Evolutionary conservation across 345 rosid species (phyloP), one percentile per base, ranked within the genome.

Genomic region (Arabis alpina): DNA sequence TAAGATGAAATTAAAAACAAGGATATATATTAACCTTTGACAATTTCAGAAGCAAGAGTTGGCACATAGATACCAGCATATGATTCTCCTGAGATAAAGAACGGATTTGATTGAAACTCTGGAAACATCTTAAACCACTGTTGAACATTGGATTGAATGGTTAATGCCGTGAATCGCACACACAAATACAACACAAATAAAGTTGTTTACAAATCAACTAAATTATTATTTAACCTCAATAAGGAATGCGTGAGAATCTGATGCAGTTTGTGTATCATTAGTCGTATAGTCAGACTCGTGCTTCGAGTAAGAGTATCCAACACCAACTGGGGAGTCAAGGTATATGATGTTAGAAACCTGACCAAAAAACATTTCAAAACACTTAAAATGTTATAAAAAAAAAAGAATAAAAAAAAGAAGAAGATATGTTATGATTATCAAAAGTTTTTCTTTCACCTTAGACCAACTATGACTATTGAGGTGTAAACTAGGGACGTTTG

Each of bases 11-110:
- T 10, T 56, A 13, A 54, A n/a, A 10, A 34, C 11, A 32, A 32
- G 32, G 1, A 39, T 45, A 54, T 73, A 93, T 6, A 6, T 5
- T 32, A 7, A 32, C 97, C 97, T 80, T 89, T 87, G 56, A 80
- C 78, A 39, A 91, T 80, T 85, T 93, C 84, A 49, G 61, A 68
- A 66, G 91, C 86, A 71, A 93, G 94, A 54, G 89, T 93, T 25
- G 97, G 98, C 64, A 93, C 91, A 68, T 85, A 91, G 50, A 93
- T 65, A 70, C 97, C 98, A 56, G 97, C 96, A 80, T 87, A 93
- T 3, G 98, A 93, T 87, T 90, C 98, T 76, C 98, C 98, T 13
- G 97, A 70, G 61, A 93, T 70, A 67, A 72, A 93, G 68, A 93
- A 85, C 2, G 92, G 94, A 76, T 90, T 90, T 49, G 87, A 48